phyloP scores from a whole-genome alignment of 192 early-diverging fungal genomes.

The Podochytrium sp. region DNA sequence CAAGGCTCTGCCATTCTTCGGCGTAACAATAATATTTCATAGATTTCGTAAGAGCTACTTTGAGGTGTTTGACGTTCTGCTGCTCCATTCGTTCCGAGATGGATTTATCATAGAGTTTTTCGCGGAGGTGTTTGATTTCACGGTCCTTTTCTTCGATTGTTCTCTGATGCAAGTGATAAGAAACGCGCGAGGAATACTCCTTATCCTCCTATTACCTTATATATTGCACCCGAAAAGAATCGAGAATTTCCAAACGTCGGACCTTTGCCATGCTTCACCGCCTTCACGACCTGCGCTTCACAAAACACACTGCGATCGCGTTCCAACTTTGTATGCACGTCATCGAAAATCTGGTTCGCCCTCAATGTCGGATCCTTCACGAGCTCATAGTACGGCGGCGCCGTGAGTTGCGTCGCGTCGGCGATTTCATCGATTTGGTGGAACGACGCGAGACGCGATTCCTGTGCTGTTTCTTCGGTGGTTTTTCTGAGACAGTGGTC shows the following conservation, averaged over 20 bases:
- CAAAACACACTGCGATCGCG: slow-evolving; percentile 46
- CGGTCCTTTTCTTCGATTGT: slow-evolving; percentile 52
- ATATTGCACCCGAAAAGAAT: slow-evolving; percentile 52
- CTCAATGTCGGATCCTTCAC: slow-evolving; percentile 51
- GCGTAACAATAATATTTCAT: slow-evolving; percentile 64
- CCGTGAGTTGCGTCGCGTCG: slow-evolving; percentile 37
- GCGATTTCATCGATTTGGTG: slow-evolving; percentile 53
- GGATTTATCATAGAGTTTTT: slow-evolving; percentile 46
- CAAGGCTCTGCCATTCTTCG: slow-evolving; percentile 61
- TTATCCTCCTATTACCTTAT: too few species aligned
- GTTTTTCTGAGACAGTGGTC: slow-evolving; percentile 51
- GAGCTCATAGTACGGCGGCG: slow-evolving; percentile 53
- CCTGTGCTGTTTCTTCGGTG: not conserved
- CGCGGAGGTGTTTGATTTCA: slow-evolving; percentile 51
- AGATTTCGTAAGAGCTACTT: slow-evolving; percentile 48
- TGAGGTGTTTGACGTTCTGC: slow-evolving; percentile 49
- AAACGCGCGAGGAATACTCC: not conserved
- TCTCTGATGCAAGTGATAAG: slow-evolving; percentile 8
- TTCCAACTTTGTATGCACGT: slow-evolving; percentile 41
- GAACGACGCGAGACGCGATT: slow-evolving; percentile 37
- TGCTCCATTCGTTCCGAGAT: slow-evolving; percentile 33
- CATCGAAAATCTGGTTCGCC: slow-evolving; percentile 39
- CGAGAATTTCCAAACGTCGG: slow-evolving; percentile 10
- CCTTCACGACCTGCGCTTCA: slow-evolving; percentile 19
- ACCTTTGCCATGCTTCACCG: slow-evolving; percentile 17